Evolutionary conservation across 352 stramenopile genomes (phyloP).

Genomic region (Halophytophthora polymorphica): DNA sequence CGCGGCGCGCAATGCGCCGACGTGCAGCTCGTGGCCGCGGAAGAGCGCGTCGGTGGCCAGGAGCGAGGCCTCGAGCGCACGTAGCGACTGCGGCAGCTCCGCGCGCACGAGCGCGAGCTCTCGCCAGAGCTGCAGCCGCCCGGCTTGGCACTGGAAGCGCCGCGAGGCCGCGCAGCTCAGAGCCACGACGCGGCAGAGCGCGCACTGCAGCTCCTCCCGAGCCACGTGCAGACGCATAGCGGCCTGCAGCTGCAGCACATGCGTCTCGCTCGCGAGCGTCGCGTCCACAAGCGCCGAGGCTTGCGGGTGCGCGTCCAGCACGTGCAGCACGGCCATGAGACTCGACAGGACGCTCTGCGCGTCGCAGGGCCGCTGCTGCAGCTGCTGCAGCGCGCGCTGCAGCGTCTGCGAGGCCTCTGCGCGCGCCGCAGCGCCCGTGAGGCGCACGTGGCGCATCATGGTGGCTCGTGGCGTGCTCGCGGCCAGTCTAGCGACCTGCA

Average conservation of each 20-base stretch:
- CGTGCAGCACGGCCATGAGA: slow-evolving; percentile 18
- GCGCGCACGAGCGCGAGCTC: slow-evolving; percentile 28
- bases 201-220: slow-evolving; percentile 46
- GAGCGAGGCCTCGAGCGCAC: slow-evolving; percentile 34
- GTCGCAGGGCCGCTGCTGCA: slow-evolving; percentile 12
- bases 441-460: slow-evolving; percentile 19
- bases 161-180: slow-evolving; percentile 15
- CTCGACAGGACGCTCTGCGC: slow-evolving; percentile 30
- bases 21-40: slow-evolving; percentile 29
- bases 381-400: slow-evolving; percentile 14
- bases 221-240: slow-evolving; percentile 16
- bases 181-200: slow-evolving; percentile 21
- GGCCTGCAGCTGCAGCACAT: slow-evolving; percentile 17
- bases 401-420: slow-evolving; percentile 8
- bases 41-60: slow-evolving; percentile 27
- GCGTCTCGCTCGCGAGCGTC: slow-evolving; percentile 11
- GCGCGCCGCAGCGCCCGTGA: slow-evolving; percentile 3
- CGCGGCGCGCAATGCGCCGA: slow-evolving; percentile 6
- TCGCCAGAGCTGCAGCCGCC: slow-evolving; percentile 27
- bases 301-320: slow-evolving; percentile 16
- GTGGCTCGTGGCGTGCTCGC: neutral
- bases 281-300: slow-evolving; percentile 9
- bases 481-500: neutral
- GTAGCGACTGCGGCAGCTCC: slow-evolving; percentile 23
- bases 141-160: slow-evolving; percentile 42